Evolutionary conservation across 352 stramenopile genomes (phyloP).

Genomic region (Halophytophthora batemanensis): DNA sequence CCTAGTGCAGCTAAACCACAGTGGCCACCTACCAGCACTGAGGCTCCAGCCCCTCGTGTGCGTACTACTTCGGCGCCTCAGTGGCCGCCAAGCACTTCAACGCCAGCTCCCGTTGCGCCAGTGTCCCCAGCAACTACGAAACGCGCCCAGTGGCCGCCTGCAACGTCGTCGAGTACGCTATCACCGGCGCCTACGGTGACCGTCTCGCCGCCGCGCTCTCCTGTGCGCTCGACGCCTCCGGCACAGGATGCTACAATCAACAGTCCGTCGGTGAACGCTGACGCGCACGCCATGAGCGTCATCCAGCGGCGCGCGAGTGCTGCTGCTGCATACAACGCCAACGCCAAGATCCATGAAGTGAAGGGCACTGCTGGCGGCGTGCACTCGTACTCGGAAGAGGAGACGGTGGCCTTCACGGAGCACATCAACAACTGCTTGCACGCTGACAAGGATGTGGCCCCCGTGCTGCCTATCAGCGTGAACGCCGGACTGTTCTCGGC

Average conservation of each 20-base stretch:
- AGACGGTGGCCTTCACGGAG: conserved; percentile 88
- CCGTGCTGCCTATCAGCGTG: conserved; percentile 73
- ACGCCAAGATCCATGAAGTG: conserved; percentile 75
- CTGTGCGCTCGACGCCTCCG: conserved; percentile 14
- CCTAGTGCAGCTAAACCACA: conserved; percentile 18
- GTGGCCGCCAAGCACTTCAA: conserved; percentile 31
- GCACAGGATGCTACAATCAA: conserved; percentile 4
- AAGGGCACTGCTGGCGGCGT: conserved; percentile 70
- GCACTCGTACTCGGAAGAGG: conserved; percentile 90
- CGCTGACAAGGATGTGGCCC: conserved; percentile 57
- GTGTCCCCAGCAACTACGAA: conserved; percentile 25
- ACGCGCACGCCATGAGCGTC: conserved; percentile 55
- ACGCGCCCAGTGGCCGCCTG: conserved; percentile 49
- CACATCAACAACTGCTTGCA: conserved; percentile 91
- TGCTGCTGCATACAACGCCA: conserved; percentile 52
- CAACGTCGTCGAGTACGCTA: conserved; percentile 17
- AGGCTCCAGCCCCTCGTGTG: not conserved
- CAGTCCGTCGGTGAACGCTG: conserved; percentile 17
- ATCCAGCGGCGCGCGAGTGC: conserved; percentile 62
- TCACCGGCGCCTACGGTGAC: conserved; percentile 15
- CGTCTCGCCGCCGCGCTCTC: conserved; percentile 22
- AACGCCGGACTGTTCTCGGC: conserved; percentile 78
- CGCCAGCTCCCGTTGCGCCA: not conserved
- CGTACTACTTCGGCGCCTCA: conserved; percentile 25
- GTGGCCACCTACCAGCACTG: conserved; percentile 16